Evolutionary conservation across 23 red algal species (phyloP).

Genomic region (Gracilaria gracilis): DNA sequence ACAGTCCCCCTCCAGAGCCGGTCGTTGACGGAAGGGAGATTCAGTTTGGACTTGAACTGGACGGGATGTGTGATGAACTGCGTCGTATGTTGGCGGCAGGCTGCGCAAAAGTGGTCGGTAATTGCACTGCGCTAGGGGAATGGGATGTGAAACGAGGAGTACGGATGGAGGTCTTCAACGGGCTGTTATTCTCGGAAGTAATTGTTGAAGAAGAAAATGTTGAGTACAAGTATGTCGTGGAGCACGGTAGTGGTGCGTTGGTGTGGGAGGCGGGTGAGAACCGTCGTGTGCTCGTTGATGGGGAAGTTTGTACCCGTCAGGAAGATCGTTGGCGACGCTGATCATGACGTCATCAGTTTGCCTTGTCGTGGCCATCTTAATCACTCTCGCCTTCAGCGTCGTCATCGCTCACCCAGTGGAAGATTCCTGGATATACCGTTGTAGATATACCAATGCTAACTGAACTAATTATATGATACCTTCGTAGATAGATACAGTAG

Average conservation of each 20-base stretch:
- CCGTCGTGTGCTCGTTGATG: not conserved
- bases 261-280: not conserved
- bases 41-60: not conserved
- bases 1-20: not conserved
- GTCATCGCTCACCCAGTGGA: no score
- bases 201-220: not conserved
- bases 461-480: not conserved
- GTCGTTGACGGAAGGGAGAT: not conserved
- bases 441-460: not conserved
- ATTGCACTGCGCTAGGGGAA: not conserved
- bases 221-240: slow-evolving; percentile 19
- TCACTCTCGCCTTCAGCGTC: no score
- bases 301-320: not conserved
- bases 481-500: not conserved
- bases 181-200: not conserved
- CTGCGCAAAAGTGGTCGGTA: not conserved
- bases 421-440: no score
- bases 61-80: not conserved
- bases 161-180: not conserved
- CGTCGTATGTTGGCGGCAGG: not conserved
- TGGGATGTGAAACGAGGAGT: not conserved
- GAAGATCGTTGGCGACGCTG: not conserved
- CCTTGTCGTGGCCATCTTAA: no score
- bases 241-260: not conserved
- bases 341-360: no score